phyloP scores from a whole-genome alignment of 441 rosid genomes.

The Viola pubescens region DNA sequence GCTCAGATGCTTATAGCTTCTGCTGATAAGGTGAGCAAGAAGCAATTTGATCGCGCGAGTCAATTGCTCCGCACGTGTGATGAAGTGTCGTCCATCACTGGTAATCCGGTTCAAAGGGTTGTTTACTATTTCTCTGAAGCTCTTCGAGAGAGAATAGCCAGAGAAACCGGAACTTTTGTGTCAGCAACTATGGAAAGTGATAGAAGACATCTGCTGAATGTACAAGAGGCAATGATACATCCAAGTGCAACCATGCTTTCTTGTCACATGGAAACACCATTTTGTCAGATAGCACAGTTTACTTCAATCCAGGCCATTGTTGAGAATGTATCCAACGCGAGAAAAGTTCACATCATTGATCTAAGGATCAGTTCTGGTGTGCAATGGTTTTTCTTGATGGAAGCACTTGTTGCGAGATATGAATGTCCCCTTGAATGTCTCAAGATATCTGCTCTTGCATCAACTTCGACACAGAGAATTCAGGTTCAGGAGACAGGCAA shows the following conservation, averaged over 20 bases:
- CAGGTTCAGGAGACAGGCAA: constrained; percentile 33
- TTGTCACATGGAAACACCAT: constrained; percentile 27
- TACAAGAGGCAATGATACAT: constrained; percentile 20
- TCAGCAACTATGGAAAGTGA: constrained; percentile 2
- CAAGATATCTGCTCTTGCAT: constrained; percentile 40
- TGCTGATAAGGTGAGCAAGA: constrained; percentile 36
- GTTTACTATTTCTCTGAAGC: constrained; percentile 40
- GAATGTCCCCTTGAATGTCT: constrained; percentile 26
- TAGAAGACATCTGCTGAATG: not conserved
- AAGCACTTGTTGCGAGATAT: constrained; percentile 29
- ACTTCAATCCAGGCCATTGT: constrained; percentile 43
- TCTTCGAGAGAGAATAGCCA: constrained; percentile 40
- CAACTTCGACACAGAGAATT: constrained; percentile 10
- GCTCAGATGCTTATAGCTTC: constrained; percentile 34
- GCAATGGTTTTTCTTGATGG: constrained; percentile 51
- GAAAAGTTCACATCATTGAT: constrained; percentile 41
- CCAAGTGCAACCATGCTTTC: constrained; percentile 18
- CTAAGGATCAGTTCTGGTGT: constrained; percentile 30
- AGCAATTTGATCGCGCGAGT: constrained; percentile 35
- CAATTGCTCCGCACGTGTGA: constrained; percentile 37
- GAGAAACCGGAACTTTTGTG: constrained; percentile 27
- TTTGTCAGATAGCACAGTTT: constrained; percentile 28
- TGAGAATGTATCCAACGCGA: constrained; percentile 34
- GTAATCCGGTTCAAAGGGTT: constrained; percentile 41
- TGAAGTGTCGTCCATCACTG: constrained; percentile 22